phyloP scores from a whole-genome alignment of 1,284 basidiomycete species.

The Fistulinella cinereoalba region DNA sequence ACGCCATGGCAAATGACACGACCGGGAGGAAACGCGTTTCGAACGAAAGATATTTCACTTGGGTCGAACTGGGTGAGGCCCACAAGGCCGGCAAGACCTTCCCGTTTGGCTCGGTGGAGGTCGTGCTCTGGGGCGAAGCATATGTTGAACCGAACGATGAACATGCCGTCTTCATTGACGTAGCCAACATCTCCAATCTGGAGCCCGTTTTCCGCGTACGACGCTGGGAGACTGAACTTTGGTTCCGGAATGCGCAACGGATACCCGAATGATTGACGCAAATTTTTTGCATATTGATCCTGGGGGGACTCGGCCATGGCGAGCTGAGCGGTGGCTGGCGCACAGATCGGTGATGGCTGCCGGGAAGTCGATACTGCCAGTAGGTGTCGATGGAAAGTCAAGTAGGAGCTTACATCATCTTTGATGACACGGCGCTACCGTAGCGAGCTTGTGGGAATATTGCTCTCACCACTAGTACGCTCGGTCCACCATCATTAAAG shows the following conservation, averaged over 20 bases:
- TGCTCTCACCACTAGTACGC: too few species aligned
- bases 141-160: constrained; percentile 3
- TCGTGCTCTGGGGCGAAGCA: background rate
- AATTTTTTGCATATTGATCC: constrained; percentile 1
- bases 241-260: constrained; percentile 3
- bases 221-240: background rate
- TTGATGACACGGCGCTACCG: too few species aligned
- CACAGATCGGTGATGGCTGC: too few species aligned
- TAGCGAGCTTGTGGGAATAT: too few species aligned
- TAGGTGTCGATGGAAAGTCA: too few species aligned
- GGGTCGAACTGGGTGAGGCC: background rate
- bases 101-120: background rate
- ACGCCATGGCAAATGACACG: background rate
- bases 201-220: constrained; percentile 1
- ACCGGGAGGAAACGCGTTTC: background rate
- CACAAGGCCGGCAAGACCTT: background rate
- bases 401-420: too few species aligned
- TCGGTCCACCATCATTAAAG: too few species aligned
- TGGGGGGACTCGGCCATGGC: background rate
- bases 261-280: constrained; percentile 1
- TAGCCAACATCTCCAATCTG: constrained; percentile 8
- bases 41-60: background rate
- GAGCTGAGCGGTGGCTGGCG: too few species aligned
- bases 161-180: background rate
- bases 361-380: too few species aligned